Evolutionary conservation across 371 early-diverging fungal genomes (phyloP), one percentile per base, ranked within the genome.

Genomic region (Rhizopus arrhizus): DNA sequence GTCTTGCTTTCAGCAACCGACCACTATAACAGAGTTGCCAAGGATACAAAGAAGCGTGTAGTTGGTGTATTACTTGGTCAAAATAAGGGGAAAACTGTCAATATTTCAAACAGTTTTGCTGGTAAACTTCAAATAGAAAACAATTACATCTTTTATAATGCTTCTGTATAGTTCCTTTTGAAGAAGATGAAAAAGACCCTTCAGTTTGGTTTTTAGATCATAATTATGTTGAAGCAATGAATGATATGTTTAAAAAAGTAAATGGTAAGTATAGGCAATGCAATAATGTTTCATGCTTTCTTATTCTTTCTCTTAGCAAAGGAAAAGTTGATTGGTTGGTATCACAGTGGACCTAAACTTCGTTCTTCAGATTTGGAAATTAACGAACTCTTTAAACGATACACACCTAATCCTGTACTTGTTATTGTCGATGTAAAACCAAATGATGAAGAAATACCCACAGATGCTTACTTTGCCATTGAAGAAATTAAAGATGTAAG

Each of bases 11-110:
- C 99, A 15, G 99, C 95, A 15, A 96, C 97, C 31, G 99, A 99
- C 82, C 99, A 99, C 80, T 99, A 97, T 77, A 97, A 96, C 74
- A 91, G 99, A 64, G 93, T 95, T 16, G 97, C 97, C 43, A 87
- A 88, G 64, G 93, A 92, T 74, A 95, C 97, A 58, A 93, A 89
- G 73, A 98, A 97, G 75, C 89, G 99, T 51, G 99, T 99, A n/a
- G 94, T 98, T 8, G 99, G 99, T 53, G 95, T 99, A n/a, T 86
- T 99, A n/a, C 85, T 99, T 10, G 99, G 99, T 52, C 98, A 97
- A 74, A 75, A 82, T 33, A 85, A 88, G 59, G 95, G 95, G 58
- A 88, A 91, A 66, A 83, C 78, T 10, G 94, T 99, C 51, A 97
- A 99, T 69, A 91, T 99, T 11, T 95, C 98, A 56, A 99, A 99